These are phyloP conservation scores for Isatis lusitanica DNA, from an alignment of 441 rosid genomes.

Conservation along the genomic window DNA sequence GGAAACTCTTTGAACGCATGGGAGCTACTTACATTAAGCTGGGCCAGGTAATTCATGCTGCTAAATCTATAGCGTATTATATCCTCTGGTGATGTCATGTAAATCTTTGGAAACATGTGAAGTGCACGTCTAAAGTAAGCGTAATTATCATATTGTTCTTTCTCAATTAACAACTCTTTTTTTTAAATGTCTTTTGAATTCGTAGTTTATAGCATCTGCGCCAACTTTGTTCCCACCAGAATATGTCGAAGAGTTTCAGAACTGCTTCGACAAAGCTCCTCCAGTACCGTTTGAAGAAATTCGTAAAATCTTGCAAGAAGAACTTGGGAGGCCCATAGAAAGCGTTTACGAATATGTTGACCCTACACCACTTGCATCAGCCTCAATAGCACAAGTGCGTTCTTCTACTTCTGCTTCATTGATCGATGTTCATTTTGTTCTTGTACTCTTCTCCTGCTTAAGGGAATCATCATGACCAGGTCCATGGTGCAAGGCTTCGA, in stretches of 20 bases:
- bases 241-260: slow-evolving; percentile 89
- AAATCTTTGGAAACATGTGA: background rate
- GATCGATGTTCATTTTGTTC: slow-evolving; percentile 1
- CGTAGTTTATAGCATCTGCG: slow-evolving; percentile 91
- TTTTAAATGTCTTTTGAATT: slow-evolving; percentile 1
- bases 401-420: slow-evolving; percentile 2
- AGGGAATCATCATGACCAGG: slow-evolving; percentile 48
- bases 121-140: background rate
- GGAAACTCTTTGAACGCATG: slow-evolving; percentile 96
- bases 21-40: slow-evolving; percentile 96
- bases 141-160: background rate
- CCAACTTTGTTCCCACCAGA: slow-evolving; percentile 92
- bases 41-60: slow-evolving; percentile 67
- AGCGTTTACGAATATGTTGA: slow-evolving; percentile 83
- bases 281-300: slow-evolving; percentile 75
- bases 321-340: slow-evolving; percentile 86
- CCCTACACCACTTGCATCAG: slow-evolving; percentile 92
- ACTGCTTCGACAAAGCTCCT: slow-evolving; percentile 93
- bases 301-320: slow-evolving; percentile 75
- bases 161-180: background rate
- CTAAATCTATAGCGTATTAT: background rate
- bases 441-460: slow-evolving; percentile 21
- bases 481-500: slow-evolving; percentile 88
- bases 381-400: slow-evolving; percentile 91
- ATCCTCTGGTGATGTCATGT: slow-evolving; percentile 1